Base-by-base conservation (phyloP, 176 grass and related monocot genomes). In the Pontederia paniculata region DNA sequence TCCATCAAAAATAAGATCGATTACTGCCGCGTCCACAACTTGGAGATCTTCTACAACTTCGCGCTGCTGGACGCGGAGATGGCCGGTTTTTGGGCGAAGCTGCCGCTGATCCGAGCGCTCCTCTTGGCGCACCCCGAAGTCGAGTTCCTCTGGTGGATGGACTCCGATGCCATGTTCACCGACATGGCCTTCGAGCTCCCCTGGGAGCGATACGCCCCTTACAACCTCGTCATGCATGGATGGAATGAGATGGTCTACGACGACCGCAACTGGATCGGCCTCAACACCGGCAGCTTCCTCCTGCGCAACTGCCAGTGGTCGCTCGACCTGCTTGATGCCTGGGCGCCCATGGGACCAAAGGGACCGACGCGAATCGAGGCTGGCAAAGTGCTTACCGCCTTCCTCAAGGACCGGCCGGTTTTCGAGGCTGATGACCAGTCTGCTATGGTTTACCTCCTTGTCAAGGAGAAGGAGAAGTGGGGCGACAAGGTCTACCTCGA, bases 111-210 rank as follows among this genome's bases (percentile, higher is more conserved):
- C 47, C 83, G 87, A 31, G 83, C 94, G 1, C 94, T 98, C 61
- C 73, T 98, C 21, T 73, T 93, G 16, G 83, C 78, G 15, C 93
- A 98, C 62, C 94, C 94, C 5, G 94, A 98, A 78, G 59, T 84
- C 1, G 93, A 93, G 87, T 91, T 98, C 77, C 70, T 98, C 42
- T 98, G 87, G 94, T 98, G 94, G 94, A 98, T 98, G 94, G 87
- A 98, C 79, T 93, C 87, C 0, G 87, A 93, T 58, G 94, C 94
- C 50, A 93, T 98, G 94, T 93, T 98, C 79, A 80, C 77, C 51
- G 87, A 93, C 78, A 98, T 98, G 94, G 87, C 72, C 5, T 98
- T 98, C 37, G 94, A 98, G 77, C 78, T 98, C 44, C 94, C 94
- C 0, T 98, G 94, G 94, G 86, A 91, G 57, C 79, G 94, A 43